Conservation (phyloP, 441 rosid genomes). For the Populus hybrid region DNA sequence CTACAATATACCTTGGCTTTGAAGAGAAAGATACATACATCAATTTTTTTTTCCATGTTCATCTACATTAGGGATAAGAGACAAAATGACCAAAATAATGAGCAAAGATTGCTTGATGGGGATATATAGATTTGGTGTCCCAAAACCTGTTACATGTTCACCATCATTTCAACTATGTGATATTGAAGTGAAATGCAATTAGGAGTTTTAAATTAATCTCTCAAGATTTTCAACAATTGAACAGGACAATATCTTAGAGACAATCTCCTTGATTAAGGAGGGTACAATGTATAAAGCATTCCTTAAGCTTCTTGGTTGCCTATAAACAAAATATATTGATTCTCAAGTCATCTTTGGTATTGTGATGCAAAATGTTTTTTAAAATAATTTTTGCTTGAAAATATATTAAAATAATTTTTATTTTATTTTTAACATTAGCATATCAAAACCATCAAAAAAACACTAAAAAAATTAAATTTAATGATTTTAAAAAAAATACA, state of each 20-base stretch:
- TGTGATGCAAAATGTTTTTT: too few relatives aligned
- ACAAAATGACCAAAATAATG: not conserved
- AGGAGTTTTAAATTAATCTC: not conserved
- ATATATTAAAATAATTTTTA: too few relatives aligned
- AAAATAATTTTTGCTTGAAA: too few relatives aligned
- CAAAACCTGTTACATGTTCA: not conserved
- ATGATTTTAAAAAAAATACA: too few relatives aligned
- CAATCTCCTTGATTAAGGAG: not conserved
- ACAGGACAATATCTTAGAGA: not conserved
- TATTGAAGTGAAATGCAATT: not conserved
- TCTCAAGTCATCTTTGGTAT: too few relatives aligned
- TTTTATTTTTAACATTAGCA: accelerated
- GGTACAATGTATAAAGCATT: not conserved
- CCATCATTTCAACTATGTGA: slow-evolving; percentile 9
- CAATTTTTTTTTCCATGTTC: slow-evolving; percentile 14
- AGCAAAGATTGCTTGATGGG: slow-evolving; percentile 28
- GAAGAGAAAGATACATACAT: slow-evolving; percentile 36
- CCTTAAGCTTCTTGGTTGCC: not conserved
- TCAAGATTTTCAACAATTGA: not conserved
- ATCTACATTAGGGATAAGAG: not conserved
- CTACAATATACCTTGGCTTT: slow-evolving; percentile 42
- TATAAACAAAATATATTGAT: too few relatives aligned
- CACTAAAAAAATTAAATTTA: too few relatives aligned
- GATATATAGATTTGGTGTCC: slow-evolving; percentile 18
- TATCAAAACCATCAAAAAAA: too few relatives aligned